Percentiles rank a stretch among this genome's conserved stretches.
These are phyloP conservation scores for Bonnemaisonia californica DNA, from an alignment of 31 red algal genomes.

Conservation along the genomic window DNA sequence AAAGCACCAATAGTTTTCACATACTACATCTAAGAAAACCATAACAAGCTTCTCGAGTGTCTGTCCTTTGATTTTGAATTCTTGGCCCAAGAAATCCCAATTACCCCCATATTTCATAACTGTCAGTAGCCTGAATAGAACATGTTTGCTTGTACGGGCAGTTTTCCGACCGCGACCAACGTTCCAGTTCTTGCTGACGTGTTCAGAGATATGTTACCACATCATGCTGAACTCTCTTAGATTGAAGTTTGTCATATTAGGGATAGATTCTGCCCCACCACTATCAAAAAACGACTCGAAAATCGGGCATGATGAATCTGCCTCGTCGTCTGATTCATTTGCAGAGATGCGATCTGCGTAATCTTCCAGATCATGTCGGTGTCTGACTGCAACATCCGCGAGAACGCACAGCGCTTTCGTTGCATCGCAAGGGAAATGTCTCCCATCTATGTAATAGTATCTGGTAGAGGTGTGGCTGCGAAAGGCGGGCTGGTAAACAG, in stretches of 20 bases:
- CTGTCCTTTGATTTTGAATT: constrained; percentile 2
- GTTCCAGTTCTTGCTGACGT: neutral
- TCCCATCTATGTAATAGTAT: no score
- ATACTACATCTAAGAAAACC: neutral
- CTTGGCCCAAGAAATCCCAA: neutral
- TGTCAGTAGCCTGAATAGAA: neutral
- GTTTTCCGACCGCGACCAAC: neutral
- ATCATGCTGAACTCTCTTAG: neutral
- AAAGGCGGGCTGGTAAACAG: no score
- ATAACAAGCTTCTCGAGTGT: neutral
- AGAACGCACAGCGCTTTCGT: no score
- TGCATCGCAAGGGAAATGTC: no score
- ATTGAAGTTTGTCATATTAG: constrained; percentile 4
- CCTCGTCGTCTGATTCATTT: neutral
- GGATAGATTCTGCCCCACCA: neutral
- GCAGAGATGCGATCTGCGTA: no score
- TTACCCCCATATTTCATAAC: constrained; percentile 16
- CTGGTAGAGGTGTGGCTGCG: no score
- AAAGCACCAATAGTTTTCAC: neutral
- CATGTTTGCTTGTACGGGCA: neutral
- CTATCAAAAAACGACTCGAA: constrained; percentile 6
- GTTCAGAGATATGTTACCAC: constrained; percentile 1
- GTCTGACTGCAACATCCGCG: no score
- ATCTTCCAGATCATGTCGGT: no score
- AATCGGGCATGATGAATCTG: neutral